phyloP scores from a whole-genome alignment of 202 grass and related monocot species.

The Panicum virgatum region DNA sequence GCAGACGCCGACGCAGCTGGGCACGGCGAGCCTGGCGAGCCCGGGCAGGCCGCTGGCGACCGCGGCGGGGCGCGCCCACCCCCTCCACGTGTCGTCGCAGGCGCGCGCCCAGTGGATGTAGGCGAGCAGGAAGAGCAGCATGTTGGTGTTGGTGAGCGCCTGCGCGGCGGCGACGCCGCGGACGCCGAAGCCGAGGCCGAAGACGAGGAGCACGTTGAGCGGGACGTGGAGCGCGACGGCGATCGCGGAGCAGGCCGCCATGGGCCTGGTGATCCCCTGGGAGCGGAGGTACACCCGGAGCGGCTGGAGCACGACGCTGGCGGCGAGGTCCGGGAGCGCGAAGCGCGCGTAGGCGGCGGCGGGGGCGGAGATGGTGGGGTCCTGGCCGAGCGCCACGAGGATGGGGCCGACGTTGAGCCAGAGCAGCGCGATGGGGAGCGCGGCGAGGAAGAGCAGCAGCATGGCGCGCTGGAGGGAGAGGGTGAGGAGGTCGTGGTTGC shows the following conservation, averaged over 20 bases:
- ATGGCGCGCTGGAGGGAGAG: constrained; percentile 84
- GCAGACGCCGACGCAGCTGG: constrained; percentile 79
- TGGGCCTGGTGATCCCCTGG: constrained; percentile 85
- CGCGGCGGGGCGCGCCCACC: constrained; percentile 47
- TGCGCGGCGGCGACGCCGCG: constrained; percentile 84
- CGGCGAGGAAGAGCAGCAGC: constrained; percentile 67
- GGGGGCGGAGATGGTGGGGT: constrained; percentile 66
- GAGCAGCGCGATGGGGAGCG: constrained; percentile 76
- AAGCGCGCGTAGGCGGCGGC: constrained; percentile 66
- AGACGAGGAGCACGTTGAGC: constrained; percentile 75
- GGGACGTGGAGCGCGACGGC: constrained; percentile 89
- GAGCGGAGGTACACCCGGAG: constrained; percentile 89
- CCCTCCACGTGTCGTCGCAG: constrained; percentile 69
- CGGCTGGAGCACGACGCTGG: constrained; percentile 73
- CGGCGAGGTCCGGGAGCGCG: constrained; percentile 84
- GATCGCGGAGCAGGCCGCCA: constrained; percentile 83
- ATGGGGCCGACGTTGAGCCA: constrained; percentile 84
- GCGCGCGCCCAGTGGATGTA: constrained; percentile 64
- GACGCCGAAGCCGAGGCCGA: constrained; percentile 70
- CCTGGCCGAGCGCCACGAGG: constrained; percentile 81
- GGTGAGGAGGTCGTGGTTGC: constrained; percentile 79
- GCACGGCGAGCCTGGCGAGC: constrained; percentile 72
- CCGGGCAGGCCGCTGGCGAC: constrained; percentile 49
- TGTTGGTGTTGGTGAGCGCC: constrained; percentile 90
- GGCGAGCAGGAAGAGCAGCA: constrained; percentile 76